Evolutionary conservation across 768 basidiomycete genomes (phyloP).

Genomic region (Termitomyces titanicus): DNA sequence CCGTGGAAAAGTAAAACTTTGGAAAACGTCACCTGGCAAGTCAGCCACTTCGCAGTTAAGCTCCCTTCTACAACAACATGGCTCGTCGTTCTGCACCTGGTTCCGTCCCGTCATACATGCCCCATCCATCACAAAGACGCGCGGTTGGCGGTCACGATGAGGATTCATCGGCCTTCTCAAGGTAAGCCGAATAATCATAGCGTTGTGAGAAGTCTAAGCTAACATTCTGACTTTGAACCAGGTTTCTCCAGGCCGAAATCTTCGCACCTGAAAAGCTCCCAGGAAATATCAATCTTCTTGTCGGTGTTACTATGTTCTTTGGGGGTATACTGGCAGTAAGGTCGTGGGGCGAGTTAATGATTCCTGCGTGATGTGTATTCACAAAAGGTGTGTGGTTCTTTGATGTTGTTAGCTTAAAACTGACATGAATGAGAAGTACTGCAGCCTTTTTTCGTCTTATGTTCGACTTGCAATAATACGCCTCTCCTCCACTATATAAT

Average conservation of each 20-base stretch:
- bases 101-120: slow-evolving; percentile 52
- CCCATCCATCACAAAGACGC: slow-evolving; percentile 37
- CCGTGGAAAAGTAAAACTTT: slow-evolving; percentile 15
- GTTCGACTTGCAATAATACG: neutral
- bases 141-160: slow-evolving; percentile 62
- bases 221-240: slow-evolving; percentile 5
- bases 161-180: slow-evolving; percentile 61
- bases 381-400: neutral
- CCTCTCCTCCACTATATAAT: neutral
- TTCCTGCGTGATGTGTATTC: slow-evolving; percentile 48
- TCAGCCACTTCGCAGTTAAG: neutral
- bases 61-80: slow-evolving; percentile 39
- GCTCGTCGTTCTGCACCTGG: slow-evolving; percentile 60
- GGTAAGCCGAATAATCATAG: slow-evolving; percentile 19
- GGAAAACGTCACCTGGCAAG: slow-evolving; percentile 10
- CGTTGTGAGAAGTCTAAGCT: neutral
- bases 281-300: slow-evolving; percentile 70
- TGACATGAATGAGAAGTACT: neutral
- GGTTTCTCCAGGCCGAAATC: slow-evolving; percentile 60
- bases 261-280: slow-evolving; percentile 69
- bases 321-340: slow-evolving; percentile 69
- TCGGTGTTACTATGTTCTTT: slow-evolving; percentile 62
- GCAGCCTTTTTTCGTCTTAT: neutral
- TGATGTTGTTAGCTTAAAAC: neutral
- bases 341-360: slow-evolving; percentile 75